Evolutionary conservation across 208 protist genomes (phyloP), one percentile per base, ranked within the genome.

Genomic region (Angomonas deanei): DNA sequence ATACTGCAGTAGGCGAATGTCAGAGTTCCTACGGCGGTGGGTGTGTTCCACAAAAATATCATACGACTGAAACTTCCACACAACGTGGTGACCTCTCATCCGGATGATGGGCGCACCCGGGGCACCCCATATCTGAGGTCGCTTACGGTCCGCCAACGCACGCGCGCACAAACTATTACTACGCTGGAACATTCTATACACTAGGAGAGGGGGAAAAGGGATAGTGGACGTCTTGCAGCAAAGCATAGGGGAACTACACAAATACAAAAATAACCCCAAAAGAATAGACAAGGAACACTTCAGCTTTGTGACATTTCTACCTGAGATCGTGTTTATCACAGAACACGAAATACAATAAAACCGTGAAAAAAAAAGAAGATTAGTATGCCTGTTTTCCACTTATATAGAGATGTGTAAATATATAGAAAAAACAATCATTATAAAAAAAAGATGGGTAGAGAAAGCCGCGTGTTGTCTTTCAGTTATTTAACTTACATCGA

Each of bases 11-110:
- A 96, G 70, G 1, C 88, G 82, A n/a, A 88, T 67, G 59, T 95
- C 88, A 0, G 86, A 91, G 78, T 89, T 76, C 31, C 78, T 80
- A 17, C 85, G 78, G 24, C 74, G 74, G 75, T 95, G 88, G 13
- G 88, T 95, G 79, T 95, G 84, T 71, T 92, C 85, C 21, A 95
- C 88, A 39, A 92, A 77, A 33, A 95, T 84, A 53, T 95, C 85
- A 49, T 89, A 95, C 0, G 85, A 92, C 61, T 92, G 82, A 49
- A 92, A 92, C 76, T 92, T 92, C 86, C 84, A 92, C 59, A 76
- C 72, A 15, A 95, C 85, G 65, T 92, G 81, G 66, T 90, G 85
- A 10, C 81, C 85, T 23, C 86, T 76, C 88, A 95, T 92, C 50
- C 85, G 85, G 62, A 95, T 92, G 36, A 95, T 86, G 15, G 88